Evolutionary conservation across 805 yeast genomes (phyloP).

Genomic region (Millerago galiae): DNA sequence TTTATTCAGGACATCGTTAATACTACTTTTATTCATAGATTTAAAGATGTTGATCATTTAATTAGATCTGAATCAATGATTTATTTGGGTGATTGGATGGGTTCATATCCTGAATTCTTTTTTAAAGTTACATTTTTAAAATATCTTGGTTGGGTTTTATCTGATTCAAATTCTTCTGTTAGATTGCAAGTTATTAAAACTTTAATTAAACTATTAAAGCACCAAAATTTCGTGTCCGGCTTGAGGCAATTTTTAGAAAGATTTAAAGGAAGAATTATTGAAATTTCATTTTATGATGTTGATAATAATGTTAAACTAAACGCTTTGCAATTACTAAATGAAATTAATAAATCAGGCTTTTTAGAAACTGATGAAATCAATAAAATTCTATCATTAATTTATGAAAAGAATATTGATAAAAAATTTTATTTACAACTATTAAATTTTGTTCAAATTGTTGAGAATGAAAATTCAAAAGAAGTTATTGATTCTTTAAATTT

Average conservation of each 20-base stretch:
- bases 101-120: slow-evolving; percentile 62
- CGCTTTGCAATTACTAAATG: slow-evolving; percentile 47
- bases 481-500: slow-evolving; percentile 30
- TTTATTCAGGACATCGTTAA: slow-evolving; percentile 60
- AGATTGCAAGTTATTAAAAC: slow-evolving; percentile 58
- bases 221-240: slow-evolving; percentile 47
- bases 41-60: slow-evolving; percentile 68
- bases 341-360: slow-evolving; percentile 53
- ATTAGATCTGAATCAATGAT: slow-evolving; percentile 67
- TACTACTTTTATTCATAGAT: slow-evolving; percentile 66
- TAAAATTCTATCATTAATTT: slow-evolving; percentile 38
- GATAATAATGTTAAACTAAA: slow-evolving; percentile 49
- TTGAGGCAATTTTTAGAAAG: slow-evolving; percentile 75
- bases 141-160: slow-evolving; percentile 78
- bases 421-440: slow-evolving; percentile 41
- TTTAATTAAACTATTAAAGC: slow-evolving; percentile 43
- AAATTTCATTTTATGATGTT: slow-evolving; percentile 51
- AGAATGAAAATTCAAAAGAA: slow-evolving; percentile 33
- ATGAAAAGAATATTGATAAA: slow-evolving; percentile 22
- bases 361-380: slow-evolving; percentile 52
- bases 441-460: slow-evolving; percentile 43
- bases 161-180: slow-evolving; percentile 60
- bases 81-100: slow-evolving; percentile 66
- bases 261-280: slow-evolving; percentile 57
- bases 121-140: slow-evolving; percentile 64